Evolutionary conservation across 164 flowering plant species (phyloP), one percentile per base, ranked within the genome.

Genomic region (Dillenia turbinata): DNA sequence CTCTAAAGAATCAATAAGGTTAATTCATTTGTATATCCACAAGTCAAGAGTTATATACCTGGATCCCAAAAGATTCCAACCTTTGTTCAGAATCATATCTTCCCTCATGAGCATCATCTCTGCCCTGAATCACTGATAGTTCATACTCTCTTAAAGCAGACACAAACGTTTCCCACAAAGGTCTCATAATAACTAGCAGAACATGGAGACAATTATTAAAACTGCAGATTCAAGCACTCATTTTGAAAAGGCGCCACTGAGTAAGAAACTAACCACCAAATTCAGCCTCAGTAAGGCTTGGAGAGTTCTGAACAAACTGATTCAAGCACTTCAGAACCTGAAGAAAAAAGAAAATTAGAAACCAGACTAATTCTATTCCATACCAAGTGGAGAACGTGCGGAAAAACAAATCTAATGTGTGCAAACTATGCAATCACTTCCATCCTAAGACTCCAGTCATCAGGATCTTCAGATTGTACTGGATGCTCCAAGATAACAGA

Each of bases 301-400:
- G 89, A 69, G 88, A 90, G 74, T 85, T 86, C 79, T 88, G 96
- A 73, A 86, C 80, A 66, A 91, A 87, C 76, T 92, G 97, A 80
- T 80, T 92, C 84, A 95, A 74, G 71, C 99, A 95, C 78, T 92
- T 90, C 62, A 92, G 76, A 56, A 88, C 97, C 99, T 94, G 80
- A 60, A 14, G 47, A 24, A 61, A 56, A 56, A 64, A 44, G 33
- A 26, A 26, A 26, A 26, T 26, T 26, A 26, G 5, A 26, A 26
- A 26, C 33, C 33, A 26, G 33, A 26, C 5, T 26, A 26, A 2
- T 26, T 26, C 3, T 3, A 26, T 26, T 26, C 33, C 5, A 26
- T 26, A 26, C 33, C 33, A 26, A 26, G 33, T 5, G 26, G 26
- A 24, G 26, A 24, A 24, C 26, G 5, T 26, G 33, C 5, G 33